Evolutionary conservation across 345 rosid species (phyloP).

Genomic region (Aquilaria sinensis): DNA sequence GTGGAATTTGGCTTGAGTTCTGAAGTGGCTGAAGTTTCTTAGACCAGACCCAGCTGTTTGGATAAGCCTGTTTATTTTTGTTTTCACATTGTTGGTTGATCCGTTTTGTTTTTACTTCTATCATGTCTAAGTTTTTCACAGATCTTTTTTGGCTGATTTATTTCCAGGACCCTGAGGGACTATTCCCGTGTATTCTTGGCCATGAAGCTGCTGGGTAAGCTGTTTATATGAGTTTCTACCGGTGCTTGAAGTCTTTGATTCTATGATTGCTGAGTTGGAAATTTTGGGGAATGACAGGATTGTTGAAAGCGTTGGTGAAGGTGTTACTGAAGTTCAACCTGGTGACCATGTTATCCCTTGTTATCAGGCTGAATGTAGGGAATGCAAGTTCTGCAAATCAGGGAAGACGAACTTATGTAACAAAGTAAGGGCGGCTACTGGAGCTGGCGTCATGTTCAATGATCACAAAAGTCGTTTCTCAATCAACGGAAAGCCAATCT

Average conservation of each 20-base stretch:
- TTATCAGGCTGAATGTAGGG: conserved; percentile 98
- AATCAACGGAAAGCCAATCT: conserved; percentile 73
- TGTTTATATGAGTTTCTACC: background rate
- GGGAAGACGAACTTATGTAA: conserved; percentile 99
- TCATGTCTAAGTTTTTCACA: background rate
- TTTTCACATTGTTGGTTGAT: too few relatives aligned
- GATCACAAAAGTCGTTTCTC: conserved; percentile 88
- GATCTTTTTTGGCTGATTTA: conserved; percentile 6
- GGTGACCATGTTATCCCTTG: conserved; percentile 99
- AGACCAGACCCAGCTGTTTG: too few relatives aligned
- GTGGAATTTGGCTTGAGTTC: too few relatives aligned
- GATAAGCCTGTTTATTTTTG: too few relatives aligned
- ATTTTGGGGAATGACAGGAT: conserved; percentile 36
- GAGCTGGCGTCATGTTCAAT: conserved; percentile 92
- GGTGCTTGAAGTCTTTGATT: conserved; percentile 4
- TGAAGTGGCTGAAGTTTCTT: too few relatives aligned
- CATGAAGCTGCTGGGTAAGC: conserved; percentile 97
- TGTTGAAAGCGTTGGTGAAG: conserved; percentile 98
- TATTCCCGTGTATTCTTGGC: conserved; percentile 95
- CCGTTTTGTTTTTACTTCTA: too few relatives aligned
- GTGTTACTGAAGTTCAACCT: conserved; percentile 81
- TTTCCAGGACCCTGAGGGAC: conserved; percentile 89
- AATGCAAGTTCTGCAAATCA: conserved; percentile 96
- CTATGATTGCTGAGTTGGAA: conserved; percentile 3
- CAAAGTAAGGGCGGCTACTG: conserved; percentile 88